Base-by-base conservation (phyloP, 1,284 basidiomycete genomes). In the Boletellus deceptivus region DNA sequence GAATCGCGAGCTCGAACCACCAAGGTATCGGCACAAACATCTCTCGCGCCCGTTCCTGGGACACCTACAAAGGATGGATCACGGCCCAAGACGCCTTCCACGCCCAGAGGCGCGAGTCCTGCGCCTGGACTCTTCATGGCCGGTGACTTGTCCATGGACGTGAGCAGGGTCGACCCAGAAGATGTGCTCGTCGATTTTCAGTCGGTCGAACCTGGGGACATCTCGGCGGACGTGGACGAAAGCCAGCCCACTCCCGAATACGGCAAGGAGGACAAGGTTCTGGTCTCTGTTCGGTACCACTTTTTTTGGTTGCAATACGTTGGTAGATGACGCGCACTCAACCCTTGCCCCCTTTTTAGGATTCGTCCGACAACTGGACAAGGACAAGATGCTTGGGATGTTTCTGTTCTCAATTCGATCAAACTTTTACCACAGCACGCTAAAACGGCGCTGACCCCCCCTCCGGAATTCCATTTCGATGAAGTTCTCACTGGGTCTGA, bases 401-500 rank as follows among this genome's bases (percentile, higher is more conserved):
- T 71, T n/a, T 65, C 70, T 27, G 58, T 68, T 40, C 59, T 67
- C 10, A 78, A 77, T 33, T 72, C 72, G 17, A 74, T 89, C 54
- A 83, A 82, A 57, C 76, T 88, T 27, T 72, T 80, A n/a, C 73
- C 81, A 4, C 72, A 76, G 53, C 72, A 80, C 58, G 67, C 79
- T 35, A 81, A 80, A 57, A 72, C 76, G 38, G 63, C 77, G 9
- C 65, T 70, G 6, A 72, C 67, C 0, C 52, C 73, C 2, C 63
- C 76, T 16, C 75, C 79, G 10, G 76, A 79, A 46, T 91, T 86
- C 68, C 74, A 75, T 41, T 90, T 90, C 59, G 84, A 94, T 69
- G 78, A 88, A 55, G 79, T 94, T 50, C 82, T 93, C 41, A 91
- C 86, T 1, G 88, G 88, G 0, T 84, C 87, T 1, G 83, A 87